Percentiles rank a stretch among this genome's conserved stretches.
These are phyloP conservation scores for Mycena vulgaris DNA, from an alignment of 768 basidiomycete species.

Conservation along the genomic window DNA sequence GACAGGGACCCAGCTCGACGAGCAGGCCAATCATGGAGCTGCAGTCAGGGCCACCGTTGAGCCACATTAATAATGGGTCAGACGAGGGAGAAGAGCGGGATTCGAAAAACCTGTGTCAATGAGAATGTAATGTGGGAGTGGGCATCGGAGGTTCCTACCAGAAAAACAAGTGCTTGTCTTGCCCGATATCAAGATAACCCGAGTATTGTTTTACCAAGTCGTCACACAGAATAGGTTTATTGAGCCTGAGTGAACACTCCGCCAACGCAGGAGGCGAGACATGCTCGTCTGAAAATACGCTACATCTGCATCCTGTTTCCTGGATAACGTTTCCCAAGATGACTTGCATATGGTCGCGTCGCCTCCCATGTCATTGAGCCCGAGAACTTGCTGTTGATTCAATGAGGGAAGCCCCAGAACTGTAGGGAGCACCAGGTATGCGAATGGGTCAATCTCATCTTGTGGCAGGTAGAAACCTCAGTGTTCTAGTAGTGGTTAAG, in stretches of 20 bases:
- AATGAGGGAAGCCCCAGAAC: background rate
- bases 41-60: constrained; percentile 84
- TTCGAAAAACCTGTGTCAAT: constrained; percentile 84
- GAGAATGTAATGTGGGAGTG: background rate
- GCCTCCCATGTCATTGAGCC: background rate
- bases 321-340: no score
- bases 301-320: rapidly evolving
- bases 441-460: background rate
- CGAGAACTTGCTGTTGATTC: constrained; percentile 16
- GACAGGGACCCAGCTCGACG: constrained; percentile 95
- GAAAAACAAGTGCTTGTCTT: constrained; percentile 89
- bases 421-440: background rate
- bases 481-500: no score
- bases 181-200: constrained; percentile 86
- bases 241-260: constrained; percentile 70
- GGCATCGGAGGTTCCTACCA: constrained; percentile 68
- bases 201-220: constrained; percentile 82
- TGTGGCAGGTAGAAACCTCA: no score
- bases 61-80: constrained; percentile 91
- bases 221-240: constrained; percentile 83
- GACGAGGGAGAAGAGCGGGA: constrained; percentile 79
- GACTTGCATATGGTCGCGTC: background rate
- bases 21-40: constrained; percentile 87
- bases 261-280: constrained; percentile 69
- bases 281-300: constrained; percentile 66